Base-by-base conservation (phyloP, 331 rosid genomes). In the Spiraea crenata region DNA sequence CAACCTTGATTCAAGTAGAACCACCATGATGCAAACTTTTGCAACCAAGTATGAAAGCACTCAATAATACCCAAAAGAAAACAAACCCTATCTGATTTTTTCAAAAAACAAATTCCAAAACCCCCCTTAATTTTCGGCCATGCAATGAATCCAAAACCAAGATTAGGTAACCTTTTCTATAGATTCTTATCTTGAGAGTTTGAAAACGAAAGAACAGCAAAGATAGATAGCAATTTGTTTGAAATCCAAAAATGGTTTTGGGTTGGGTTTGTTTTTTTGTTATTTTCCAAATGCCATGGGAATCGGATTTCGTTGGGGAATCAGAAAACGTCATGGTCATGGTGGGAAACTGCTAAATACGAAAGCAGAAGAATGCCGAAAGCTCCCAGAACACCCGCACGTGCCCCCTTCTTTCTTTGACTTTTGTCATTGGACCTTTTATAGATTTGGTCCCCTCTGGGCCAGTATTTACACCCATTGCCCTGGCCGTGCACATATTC, bases 111-210 rank as follows among this genome's bases (percentile, higher is more conserved):
- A 25, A 25, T 25, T 25, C 31, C 31, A 25, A 25, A 25, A 25
- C 31, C 31, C 31, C 31, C 31, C 31, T 2, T n/a, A n/a, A n/a
- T n/a, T n/a, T n/a, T n/a, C n/a, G n/a, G n/a, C n/a, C n/a, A n/a
- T n/a, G n/a, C n/a, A n/a, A n/a, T n/a, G n/a, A n/a, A n/a, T n/a
- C n/a, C n/a, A n/a, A n/a, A n/a, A n/a, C n/a, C n/a, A n/a, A n/a
- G n/a, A n/a, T n/a, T n/a, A n/a, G n/a, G n/a, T n/a, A n/a, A n/a
- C n/a, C 15, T 15, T 20, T 54, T 54, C 13, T 1, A 47, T 8
- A 79, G 80, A 79, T 85, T 85, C 84, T 85, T 79, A 79, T 76
- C 81, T 76, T 73, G 77, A 67, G 68, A 48, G 47, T 41, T 77
- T 74, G 83, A 74, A 80, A 80, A 80, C 73, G 81, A 80, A 45